Conservation (phyloP, 2,329 filamentous ascomycete genomes). For the Pseudopyrenochaeta lycopersici region DNA sequence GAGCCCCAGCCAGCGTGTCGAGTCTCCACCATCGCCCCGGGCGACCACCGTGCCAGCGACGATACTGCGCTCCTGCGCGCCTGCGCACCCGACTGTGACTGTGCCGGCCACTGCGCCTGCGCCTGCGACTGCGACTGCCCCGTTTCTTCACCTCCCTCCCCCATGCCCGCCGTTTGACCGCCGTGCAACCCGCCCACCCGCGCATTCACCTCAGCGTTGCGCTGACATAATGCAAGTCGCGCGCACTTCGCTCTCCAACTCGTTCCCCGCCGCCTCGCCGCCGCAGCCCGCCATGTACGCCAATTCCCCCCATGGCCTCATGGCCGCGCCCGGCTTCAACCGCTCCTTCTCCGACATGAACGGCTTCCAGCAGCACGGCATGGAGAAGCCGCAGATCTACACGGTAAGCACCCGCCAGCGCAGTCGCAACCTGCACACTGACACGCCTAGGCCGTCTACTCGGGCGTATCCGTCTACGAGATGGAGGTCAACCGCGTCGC, state of each 20-base stretch:
- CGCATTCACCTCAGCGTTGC: slow-evolving; percentile 20
- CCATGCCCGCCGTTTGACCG: slow-evolving; percentile 28
- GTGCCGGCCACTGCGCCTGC: not conserved
- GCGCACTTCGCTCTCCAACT: slow-evolving; percentile 37
- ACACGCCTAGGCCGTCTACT: slow-evolving; percentile 77
- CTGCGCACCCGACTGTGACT: not conserved
- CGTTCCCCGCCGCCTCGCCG: slow-evolving; percentile 39
- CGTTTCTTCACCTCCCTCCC: slow-evolving; percentile 9
- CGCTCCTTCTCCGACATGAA: slow-evolving; percentile 51
- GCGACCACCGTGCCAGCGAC: too few species aligned
- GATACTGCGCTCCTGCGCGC: too few species aligned
- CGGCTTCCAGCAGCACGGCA: slow-evolving; percentile 45
- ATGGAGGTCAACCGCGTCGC: slow-evolving; percentile 95
- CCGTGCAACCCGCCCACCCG: slow-evolving; percentile 1
- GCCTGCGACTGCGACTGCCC: not conserved
- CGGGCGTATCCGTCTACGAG: slow-evolving; percentile 95
- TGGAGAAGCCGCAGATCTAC: slow-evolving; percentile 61
- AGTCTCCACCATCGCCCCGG: not conserved
- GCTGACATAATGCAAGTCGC: slow-evolving; percentile 46
- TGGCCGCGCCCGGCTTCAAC: slow-evolving; percentile 46
- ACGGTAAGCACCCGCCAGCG: slow-evolving; percentile 65
- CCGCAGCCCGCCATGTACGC: slow-evolving; percentile 46
- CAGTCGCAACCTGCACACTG: slow-evolving; percentile 67
- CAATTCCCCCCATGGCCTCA: slow-evolving; percentile 42
- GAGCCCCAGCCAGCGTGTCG: slow-evolving; percentile 3